Percentiles rank a stretch among this genome's conserved stretches.
Evolutionary conservation across 768 basidiomycete species (phyloP).

Genomic region (Suillus placidus): DNA sequence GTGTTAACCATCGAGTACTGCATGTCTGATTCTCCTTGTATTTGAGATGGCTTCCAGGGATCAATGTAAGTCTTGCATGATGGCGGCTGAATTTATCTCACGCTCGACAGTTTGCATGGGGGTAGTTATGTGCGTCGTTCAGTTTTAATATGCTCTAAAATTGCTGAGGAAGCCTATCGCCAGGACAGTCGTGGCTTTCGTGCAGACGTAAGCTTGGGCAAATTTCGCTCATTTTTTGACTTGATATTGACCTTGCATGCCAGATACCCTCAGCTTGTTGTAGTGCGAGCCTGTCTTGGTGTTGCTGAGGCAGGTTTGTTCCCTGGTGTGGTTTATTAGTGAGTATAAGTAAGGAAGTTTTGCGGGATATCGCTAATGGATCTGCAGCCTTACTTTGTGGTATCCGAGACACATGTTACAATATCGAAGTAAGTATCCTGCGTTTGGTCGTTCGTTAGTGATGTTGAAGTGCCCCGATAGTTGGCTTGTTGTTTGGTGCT

Average conservation of each 20-base stretch:
- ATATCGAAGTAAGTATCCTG: slow-evolving; percentile 36
- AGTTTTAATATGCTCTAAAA: not conserved
- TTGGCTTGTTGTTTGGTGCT: slow-evolving; percentile 67
- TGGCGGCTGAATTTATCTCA: not conserved
- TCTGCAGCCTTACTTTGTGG: slow-evolving; percentile 60
- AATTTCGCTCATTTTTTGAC: not conserved
- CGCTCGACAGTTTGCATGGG: slow-evolving; percentile 51
- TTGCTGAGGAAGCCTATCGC: not conserved
- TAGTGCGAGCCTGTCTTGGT: slow-evolving; percentile 59
- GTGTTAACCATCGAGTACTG: slow-evolving; percentile 20
- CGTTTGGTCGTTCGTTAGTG: no score
- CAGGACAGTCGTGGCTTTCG: slow-evolving; percentile 68
- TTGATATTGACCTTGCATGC: not conserved
- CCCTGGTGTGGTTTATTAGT: slow-evolving; percentile 78
- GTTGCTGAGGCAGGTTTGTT: slow-evolving; percentile 72
- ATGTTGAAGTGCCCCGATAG: slow-evolving; percentile 15
- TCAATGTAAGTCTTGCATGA: slow-evolving; percentile 47
- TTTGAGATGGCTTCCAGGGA: slow-evolving; percentile 63
- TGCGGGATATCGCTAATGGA: not conserved
- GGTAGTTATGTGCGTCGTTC: slow-evolving; percentile 50
- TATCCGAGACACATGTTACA: slow-evolving; percentile 67
- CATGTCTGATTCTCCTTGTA: not conserved
- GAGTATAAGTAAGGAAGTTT: slow-evolving; percentile 16
- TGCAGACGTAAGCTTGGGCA: slow-evolving; percentile 51
- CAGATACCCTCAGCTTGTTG: slow-evolving; percentile 66